Conservation (phyloP, 1,284 basidiomycete genomes). For the Irpex rosettiformis region DNA sequence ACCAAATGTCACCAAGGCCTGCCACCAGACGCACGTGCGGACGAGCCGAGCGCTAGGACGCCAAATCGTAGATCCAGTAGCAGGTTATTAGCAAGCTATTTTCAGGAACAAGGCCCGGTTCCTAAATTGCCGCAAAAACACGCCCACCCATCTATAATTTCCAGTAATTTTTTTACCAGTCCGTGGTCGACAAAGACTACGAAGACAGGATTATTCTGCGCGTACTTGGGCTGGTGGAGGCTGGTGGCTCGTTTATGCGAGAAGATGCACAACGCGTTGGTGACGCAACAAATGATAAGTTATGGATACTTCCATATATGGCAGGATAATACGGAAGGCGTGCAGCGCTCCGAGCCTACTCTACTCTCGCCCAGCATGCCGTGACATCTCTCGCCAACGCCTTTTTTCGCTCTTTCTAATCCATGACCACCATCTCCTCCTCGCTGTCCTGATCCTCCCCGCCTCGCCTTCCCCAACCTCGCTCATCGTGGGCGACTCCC, state of each 20-base stretch:
- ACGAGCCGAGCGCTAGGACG: neutral
- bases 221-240: neutral
- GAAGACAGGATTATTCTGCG: too few relatives aligned
- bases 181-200: too few relatives aligned
- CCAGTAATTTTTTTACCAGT: too few relatives aligned
- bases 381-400: neutral
- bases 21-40: neutral
- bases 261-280: too few relatives aligned
- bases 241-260: neutral
- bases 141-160: too few relatives aligned
- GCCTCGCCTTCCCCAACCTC: neutral
- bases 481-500: neutral
- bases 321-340: neutral
- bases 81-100: too few relatives aligned
- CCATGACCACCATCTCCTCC: slow-evolving; percentile 8
- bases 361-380: slow-evolving; percentile 1
- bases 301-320: neutral
- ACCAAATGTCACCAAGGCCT: neutral
- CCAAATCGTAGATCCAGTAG: neutral
- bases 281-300: neutral
- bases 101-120: neutral
- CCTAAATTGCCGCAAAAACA: neutral
- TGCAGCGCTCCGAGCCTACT: slow-evolving; percentile 1
- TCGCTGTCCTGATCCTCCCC: neutral
- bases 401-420: slow-evolving; percentile 2